Percentiles rank a stretch among this genome's conserved stretches.
phyloP scores from a whole-genome alignment of 768 basidiomycete genomes.

The Mycena haematopus region DNA sequence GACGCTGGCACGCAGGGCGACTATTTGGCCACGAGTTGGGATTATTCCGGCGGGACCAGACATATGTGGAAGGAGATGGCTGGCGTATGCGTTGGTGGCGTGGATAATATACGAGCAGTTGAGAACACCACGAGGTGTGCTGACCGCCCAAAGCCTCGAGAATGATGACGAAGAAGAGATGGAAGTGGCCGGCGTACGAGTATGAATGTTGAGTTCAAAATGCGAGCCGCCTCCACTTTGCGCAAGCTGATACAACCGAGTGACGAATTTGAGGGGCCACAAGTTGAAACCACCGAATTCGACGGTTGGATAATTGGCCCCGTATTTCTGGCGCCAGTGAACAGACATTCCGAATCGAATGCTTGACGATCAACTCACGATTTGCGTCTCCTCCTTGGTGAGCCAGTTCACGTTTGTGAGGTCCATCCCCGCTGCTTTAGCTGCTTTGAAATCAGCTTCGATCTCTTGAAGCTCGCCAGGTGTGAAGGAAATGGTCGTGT shows the following conservation, averaged over 20 bases:
- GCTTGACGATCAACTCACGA: conserved; percentile 7
- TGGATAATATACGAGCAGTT: conserved; percentile 73
- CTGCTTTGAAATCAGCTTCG: conserved; percentile 22
- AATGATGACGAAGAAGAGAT: conserved; percentile 38
- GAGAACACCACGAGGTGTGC: conserved; percentile 72
- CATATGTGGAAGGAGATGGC: conserved; percentile 77
- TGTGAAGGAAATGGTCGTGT: conserved; percentile 15
- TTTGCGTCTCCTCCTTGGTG: conserved; percentile 13
- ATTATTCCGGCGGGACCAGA: conserved; percentile 60
- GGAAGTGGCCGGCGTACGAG: conserved; percentile 71
- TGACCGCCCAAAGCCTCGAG: conserved; percentile 56
- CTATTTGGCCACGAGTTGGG: conserved; percentile 76
- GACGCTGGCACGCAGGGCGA: conserved; percentile 48
- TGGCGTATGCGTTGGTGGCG: conserved; percentile 86
- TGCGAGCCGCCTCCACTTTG: conserved; percentile 32
- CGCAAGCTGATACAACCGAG: conserved; percentile 60
- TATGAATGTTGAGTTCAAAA: conserved; percentile 65
- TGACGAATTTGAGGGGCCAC: conserved; percentile 85
- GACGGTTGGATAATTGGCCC: conserved; percentile 58
- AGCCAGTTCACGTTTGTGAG: conserved; percentile 18
- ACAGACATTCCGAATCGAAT: neutral
- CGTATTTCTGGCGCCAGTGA: conserved; percentile 42
- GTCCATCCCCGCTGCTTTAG: conserved; percentile 16
- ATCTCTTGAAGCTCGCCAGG: neutral
- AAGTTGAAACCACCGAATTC: conserved; percentile 65